Conservation (phyloP, 2,329 filamentous ascomycete species). For the Cladophialophora exuberans region DNA sequence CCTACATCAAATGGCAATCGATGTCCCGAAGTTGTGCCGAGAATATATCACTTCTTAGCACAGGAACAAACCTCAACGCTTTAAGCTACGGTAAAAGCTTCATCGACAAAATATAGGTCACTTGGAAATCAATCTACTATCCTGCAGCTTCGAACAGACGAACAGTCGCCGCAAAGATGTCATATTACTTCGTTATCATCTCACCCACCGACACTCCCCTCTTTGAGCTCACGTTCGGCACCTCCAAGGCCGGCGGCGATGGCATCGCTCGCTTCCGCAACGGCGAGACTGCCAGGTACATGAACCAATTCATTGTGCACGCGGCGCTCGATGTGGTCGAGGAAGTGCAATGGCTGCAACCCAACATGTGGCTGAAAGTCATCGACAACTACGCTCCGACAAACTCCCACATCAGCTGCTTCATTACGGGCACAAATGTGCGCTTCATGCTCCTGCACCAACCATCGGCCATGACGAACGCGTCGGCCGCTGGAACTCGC, state of each 20-base stretch:
- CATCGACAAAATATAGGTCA: no score
- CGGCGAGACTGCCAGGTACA: slow-evolving; percentile 77
- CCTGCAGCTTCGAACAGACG: not conserved
- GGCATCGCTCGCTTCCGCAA: slow-evolving; percentile 81
- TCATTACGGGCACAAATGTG: slow-evolving; percentile 87
- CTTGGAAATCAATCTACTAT: not conserved
- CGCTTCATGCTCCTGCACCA: slow-evolving; percentile 95
- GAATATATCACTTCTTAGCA: not conserved
- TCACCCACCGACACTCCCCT: slow-evolving; percentile 94
- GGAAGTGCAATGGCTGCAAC: slow-evolving; percentile 90
- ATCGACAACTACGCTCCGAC: slow-evolving; percentile 86
- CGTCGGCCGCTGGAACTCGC: slow-evolving; percentile 37
- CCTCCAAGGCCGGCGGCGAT: slow-evolving; percentile 93
- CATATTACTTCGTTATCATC: slow-evolving; percentile 97
- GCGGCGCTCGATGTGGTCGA: slow-evolving; percentile 93
- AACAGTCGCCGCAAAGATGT: slow-evolving; percentile 63
- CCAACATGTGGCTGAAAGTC: slow-evolving; percentile 92
- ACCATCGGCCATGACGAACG: slow-evolving; percentile 56
- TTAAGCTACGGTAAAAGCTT: no score
- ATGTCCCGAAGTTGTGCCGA: not conserved
- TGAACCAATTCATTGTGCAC: slow-evolving; percentile 98
- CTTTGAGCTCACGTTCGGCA: slow-evolving; percentile 96
- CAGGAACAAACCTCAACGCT: no score
- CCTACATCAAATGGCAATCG: not conserved
- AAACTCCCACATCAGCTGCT: slow-evolving; percentile 92